These are phyloP conservation scores for Voacanga thouarsii DNA, from an alignment of 257 asterid species.

Conservation along the genomic window DNA sequence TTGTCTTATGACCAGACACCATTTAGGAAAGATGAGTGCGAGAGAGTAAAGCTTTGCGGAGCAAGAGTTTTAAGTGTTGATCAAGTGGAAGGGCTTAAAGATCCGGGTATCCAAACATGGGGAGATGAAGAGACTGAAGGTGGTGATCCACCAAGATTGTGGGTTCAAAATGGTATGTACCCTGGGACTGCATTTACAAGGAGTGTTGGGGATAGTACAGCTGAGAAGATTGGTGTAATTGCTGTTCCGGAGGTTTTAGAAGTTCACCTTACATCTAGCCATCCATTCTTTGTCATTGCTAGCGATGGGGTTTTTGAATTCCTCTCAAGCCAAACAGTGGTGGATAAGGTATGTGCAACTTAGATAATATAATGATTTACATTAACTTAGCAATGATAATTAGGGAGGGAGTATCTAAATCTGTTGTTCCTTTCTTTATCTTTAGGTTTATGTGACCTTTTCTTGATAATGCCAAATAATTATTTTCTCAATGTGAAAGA, in stretches of 20 bases:
- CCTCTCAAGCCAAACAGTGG: slow-evolving; percentile 79
- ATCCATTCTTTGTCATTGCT: slow-evolving; percentile 83
- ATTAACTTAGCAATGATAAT: slow-evolving; percentile 2
- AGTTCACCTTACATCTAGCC: slow-evolving; percentile 48
- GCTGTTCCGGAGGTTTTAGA: slow-evolving; percentile 78
- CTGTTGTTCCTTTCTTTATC: not conserved
- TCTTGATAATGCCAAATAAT: not conserved
- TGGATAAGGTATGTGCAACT: slow-evolving; percentile 62
- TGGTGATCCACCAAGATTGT: slow-evolving; percentile 91
- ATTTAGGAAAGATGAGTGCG: slow-evolving; percentile 88
- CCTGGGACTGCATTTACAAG: slow-evolving; percentile 97
- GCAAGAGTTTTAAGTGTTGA: slow-evolving; percentile 93
- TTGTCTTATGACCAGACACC: slow-evolving; percentile 89
- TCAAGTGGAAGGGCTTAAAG: slow-evolving; percentile 91
- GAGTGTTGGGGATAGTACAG: slow-evolving; percentile 80
- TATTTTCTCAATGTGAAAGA: not conserved
- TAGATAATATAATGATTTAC: not conserved
- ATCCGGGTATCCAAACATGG: slow-evolving; percentile 87
- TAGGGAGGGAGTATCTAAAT: not conserved
- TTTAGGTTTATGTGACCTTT: not conserved
- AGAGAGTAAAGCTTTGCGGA: slow-evolving; percentile 84
- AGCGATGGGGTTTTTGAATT: slow-evolving; percentile 95
- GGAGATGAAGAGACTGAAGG: slow-evolving; percentile 91
- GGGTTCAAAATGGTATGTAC: slow-evolving; percentile 90
- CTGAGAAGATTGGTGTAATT: slow-evolving; percentile 85